Conservation (phyloP, 352 stramenopile genomes). For the Globisporangium alternatum region DNA sequence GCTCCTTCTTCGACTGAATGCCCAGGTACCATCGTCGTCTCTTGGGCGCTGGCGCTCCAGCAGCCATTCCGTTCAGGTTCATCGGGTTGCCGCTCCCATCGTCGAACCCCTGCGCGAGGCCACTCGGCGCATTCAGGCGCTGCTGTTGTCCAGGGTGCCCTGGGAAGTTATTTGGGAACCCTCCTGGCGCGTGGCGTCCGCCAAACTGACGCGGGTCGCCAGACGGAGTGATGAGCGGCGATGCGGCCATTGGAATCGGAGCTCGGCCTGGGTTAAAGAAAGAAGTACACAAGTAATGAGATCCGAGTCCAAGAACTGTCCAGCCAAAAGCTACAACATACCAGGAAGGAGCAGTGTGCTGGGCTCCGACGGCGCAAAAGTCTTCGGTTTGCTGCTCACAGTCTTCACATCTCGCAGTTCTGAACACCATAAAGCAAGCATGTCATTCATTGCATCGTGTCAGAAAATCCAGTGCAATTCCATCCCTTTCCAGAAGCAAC, state of each 20-base stretch:
- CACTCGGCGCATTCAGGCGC: constrained; percentile 15
- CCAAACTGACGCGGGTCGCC: constrained; percentile 65
- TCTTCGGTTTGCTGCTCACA: constrained; percentile 74
- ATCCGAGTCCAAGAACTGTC: background rate
- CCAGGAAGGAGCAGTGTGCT: constrained; percentile 64
- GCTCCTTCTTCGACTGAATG: constrained; percentile 99
- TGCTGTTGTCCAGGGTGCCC: constrained; percentile 6
- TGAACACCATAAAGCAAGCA: constrained; percentile 15
- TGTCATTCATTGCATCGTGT: constrained; percentile 5
- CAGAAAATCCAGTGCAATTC: background rate
- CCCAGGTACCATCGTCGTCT: constrained; percentile 97
- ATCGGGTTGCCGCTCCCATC: constrained; percentile 19
- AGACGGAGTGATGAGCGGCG: constrained; percentile 67
- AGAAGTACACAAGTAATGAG: background rate
- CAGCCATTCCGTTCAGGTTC: background rate
- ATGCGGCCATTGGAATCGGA: constrained; percentile 79
- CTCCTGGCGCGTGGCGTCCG: constrained; percentile 32
- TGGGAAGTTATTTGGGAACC: constrained; percentile 10
- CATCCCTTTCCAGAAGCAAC: background rate
- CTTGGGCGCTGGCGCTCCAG: constrained; percentile 47
- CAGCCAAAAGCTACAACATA: constrained; percentile 8
- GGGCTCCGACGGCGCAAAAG: constrained; percentile 64
- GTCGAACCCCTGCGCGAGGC: constrained; percentile 30
- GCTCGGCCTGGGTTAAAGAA: constrained; percentile 35
- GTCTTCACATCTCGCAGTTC: constrained; percentile 72